Evolutionary conservation across 176 grass and related monocot genomes (phyloP), one percentile per base, ranked within the genome.

Genomic region (Themeda triandra): DNA sequence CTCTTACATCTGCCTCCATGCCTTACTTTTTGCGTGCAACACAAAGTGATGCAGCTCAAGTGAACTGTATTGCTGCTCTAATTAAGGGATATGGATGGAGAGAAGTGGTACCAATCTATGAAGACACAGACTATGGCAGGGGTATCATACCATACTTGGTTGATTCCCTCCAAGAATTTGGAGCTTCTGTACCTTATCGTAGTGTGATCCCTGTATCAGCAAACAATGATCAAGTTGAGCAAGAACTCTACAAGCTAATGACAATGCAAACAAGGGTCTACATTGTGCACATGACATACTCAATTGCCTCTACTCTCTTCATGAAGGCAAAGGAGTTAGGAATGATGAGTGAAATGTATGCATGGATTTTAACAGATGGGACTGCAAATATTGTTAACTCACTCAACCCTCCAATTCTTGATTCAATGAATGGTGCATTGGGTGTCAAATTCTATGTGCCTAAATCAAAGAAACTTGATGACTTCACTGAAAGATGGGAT

Each of bases 311-410:
- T 6, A 10, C 54, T 36, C 39, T 96, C 23, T 87, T 96, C 58
- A 40, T 28, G 10, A 83, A 89, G 33, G 88, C 86, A 3, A 91
- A 85, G 11, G 83, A 87, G 18, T 5, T 86, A 6, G 77, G 66
- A 21, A 96, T 96, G 88, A 91, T 96, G 69, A 82, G 21, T 3
- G 28, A 80, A 68, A 79, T 24, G 17, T 97, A 78, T 58, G 94
- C 35, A 5, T 97, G 94, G 94, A 90, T 97, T 13, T 17, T 88
- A 39, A 91, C 94, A 21, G 67, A 90, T 25, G 79, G 87, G 1
- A 68, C 91, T 21, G 19, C 91, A 19, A 89, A 76, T 54, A 25
- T 87, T 13, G 10, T 86, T 3, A 54, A 79, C 21, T 93, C 88
- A 4, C 59, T 96, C 0, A 79, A 18, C 11, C 14, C 83, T 39